Evolutionary conservation across 305 asterid species (phyloP), one percentile per base, ranked within the genome.

Genomic region (Coffea humblotiana): DNA sequence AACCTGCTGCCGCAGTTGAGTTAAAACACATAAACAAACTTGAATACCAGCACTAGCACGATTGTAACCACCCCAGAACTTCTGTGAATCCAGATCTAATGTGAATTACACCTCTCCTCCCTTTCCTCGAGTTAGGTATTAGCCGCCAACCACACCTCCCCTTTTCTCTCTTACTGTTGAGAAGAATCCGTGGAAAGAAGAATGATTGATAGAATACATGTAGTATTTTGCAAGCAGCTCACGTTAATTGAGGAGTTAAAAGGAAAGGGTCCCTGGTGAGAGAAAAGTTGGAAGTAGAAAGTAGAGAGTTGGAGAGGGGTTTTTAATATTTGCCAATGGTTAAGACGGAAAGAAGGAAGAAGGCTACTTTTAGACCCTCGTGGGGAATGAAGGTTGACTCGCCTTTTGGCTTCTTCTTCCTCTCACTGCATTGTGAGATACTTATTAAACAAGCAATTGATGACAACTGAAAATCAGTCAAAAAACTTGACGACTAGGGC

Each of bases 81-180:
- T 54, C 73, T 58, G 27, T 65, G 77, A 9, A 84, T 79, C 77
- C 82, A 89, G 93, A 89, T 91, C 91, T 89, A 84, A 74, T 87
- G 89, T 88, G 92, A 88, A 75, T 40, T 65, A 16, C 35, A 10
- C 58, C 10, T 48, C 21, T 72, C 61, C 47, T 71, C 37, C 23
- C 47, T 45, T 71, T 71, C 61, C 66, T 79, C n/a, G 12, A 65
- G 56, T 81, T 75, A 81, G 82, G 88, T 82, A 75, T 25, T 64
- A 80, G 79, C 89, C 82, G 86, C 88, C 87, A 79, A 84, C 80
- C 71, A 77, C 51, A 65, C 45, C 48, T 72, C 79, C 63, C 70
- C 70, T 61, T 19, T 78, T 11, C 64, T 9, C 74, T n/a, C 79
- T 70, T 40, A 40, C 67, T 75, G 80, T 13, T 74, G 23, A 80